Evolutionary conservation across 345 rosid species (phyloP), one percentile per base, ranked within the genome.

Genomic region (Sonneratia alba): DNA sequence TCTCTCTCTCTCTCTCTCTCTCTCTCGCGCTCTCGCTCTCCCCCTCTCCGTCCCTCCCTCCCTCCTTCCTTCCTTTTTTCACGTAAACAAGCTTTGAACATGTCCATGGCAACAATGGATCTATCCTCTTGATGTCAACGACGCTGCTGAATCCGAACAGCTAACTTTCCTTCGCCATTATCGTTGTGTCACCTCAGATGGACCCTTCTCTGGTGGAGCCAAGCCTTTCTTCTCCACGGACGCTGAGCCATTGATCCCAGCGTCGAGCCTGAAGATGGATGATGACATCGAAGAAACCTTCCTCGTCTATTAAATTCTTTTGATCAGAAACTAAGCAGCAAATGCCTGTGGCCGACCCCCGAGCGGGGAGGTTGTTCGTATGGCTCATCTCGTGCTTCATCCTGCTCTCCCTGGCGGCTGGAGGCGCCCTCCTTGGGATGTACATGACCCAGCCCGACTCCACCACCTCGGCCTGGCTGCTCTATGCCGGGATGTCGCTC

Each of bases 281-380:
- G 73, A 48, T 68, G 45, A 61, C 4, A 53, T 49, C n/a, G 66
- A 56, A 34, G 68, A 69, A 63, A 70, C 66, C 48, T 14, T 45
- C 37, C 61, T 24, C 34, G 13, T 70, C 45, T 37, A 18, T 45
- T 38, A 36, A 53, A n/a, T 42, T 42, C 24, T 21, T 38, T 16
- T 43, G 67, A 24, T 67, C 32, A 27, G 55, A 21, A 13, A 22
- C 45, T 37, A 21, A n/a, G 7, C 6, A 11, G 66, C 79, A 72
- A 83, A 89, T 91, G 97, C 85, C 98, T 74, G 84, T 83, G 75
- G 79, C 81, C 77, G 86, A 88, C 80, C 94, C 96, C 64, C 73
- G 63, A 53, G 82, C 89, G 40, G 94, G 96, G 16, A 84, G 79
- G n/a, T 66, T 78, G 21, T 83, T 83, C 76, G 63, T 93, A 81